Conservation (phyloP, 306 rosid species). For the Acacia acuminata region DNA sequence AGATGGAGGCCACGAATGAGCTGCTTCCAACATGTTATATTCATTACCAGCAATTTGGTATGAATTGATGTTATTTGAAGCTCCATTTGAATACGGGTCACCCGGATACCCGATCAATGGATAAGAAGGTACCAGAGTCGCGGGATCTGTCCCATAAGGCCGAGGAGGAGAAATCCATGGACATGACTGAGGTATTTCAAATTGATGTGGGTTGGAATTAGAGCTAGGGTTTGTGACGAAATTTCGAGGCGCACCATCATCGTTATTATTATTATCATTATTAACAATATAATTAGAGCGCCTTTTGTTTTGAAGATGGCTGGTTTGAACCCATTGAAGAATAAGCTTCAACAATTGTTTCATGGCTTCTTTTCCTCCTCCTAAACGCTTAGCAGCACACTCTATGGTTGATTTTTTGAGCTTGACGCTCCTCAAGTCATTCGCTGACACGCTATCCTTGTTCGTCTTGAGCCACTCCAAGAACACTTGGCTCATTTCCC, state of each 20-base stretch:
- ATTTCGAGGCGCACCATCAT: slow-evolving; percentile 4
- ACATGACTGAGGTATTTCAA: slow-evolving; percentile 1
- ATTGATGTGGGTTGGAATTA: slow-evolving; percentile 29
- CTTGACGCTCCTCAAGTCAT: slow-evolving; percentile 83
- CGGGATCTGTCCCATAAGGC: slow-evolving; percentile 37
- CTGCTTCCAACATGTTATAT: slow-evolving; percentile 55
- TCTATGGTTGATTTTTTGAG: slow-evolving; percentile 79
- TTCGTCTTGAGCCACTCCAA: slow-evolving; percentile 87
- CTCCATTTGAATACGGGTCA: slow-evolving; percentile 42
- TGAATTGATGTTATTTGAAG: slow-evolving; percentile 25
- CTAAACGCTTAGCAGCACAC: slow-evolving; percentile 77
- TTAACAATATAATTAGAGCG: not conserved
- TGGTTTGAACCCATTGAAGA: slow-evolving; percentile 93
- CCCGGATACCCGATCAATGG: slow-evolving; percentile 55
- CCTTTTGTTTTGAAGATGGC: slow-evolving; percentile 73
- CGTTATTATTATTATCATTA: no score
- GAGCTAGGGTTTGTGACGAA: slow-evolving; percentile 33
- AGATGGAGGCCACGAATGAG: slow-evolving; percentile 59
- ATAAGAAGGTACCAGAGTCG: slow-evolving; percentile 25
- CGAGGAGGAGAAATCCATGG: slow-evolving; percentile 46
- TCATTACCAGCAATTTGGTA: slow-evolving; percentile 42
- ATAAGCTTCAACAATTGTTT: slow-evolving; percentile 85
- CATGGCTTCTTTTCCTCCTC: slow-evolving; percentile 96
- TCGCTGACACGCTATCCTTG: slow-evolving; percentile 81
- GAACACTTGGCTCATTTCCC: slow-evolving; percentile 84